Evolutionary conservation across 2,329 filamentous ascomycete species (phyloP), one percentile per base, ranked within the genome.

Genomic region (Pleurostoma richardsiae): DNA sequence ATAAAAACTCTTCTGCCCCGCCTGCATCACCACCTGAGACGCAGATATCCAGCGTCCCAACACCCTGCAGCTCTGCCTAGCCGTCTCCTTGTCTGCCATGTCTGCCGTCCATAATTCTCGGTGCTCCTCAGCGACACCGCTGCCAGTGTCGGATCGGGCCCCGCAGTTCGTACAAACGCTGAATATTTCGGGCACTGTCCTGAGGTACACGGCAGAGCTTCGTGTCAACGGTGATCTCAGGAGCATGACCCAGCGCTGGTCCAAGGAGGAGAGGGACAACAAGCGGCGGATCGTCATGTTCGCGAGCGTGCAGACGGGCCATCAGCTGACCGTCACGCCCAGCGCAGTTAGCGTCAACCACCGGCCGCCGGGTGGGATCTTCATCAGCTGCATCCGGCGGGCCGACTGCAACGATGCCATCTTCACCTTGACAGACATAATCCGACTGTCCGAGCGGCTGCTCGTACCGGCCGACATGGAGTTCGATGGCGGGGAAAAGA

Each of bases 301-400:
- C 71, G 84, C 79, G 57, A 85, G 94, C 58, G 82, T 80, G 50
- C 92, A 97, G 66, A 77, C 76, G 31, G 90, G 90, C 29, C 91
- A 86, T 60, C 89, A 86, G 4, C 85, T 97, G 47, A 85, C 83
- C 31, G 82, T 89, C 10, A 85, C 77, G 10, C 97, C 97, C 70
- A 81, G 85, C 43, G 75, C 90, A 0, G 84, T 96, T 41, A 77
- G 87, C 11, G 82, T 83, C 11, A 88, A 90, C 58, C 88, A 96
- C 52, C 82, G 90, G 28, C 81, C 85, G 1, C 82, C 85, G 3
- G 88, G 92, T 69, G 90, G 86, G 68, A 92, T 95, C 50, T 96
- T 90, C 69, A 89, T 99, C 63, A 96, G 91, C 67, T 99, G 94
- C 73, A 99, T 99, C 60, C 91, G 85, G 75, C 99, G 94, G 94